These are phyloP conservation scores for Musa beccarii DNA, from an alignment of 176 grass and related monocot species.

Conservation along the genomic window DNA sequence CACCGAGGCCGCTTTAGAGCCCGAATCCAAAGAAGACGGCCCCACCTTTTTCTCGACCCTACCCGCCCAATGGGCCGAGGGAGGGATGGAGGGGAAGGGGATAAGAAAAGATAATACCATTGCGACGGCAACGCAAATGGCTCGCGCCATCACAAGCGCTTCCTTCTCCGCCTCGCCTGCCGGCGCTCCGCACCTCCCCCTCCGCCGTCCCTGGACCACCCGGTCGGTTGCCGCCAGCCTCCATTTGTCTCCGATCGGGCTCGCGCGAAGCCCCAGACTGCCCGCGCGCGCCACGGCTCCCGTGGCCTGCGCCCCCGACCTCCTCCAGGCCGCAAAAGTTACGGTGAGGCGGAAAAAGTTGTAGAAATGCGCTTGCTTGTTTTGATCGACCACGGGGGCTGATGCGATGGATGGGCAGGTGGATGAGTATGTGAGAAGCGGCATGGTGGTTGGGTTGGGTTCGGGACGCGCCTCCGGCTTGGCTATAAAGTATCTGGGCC, in stretches of 20 bases:
- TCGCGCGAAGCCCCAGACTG: neutral
- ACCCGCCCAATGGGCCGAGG: too few species aligned
- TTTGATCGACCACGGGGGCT: neutral
- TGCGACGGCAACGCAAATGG: neutral
- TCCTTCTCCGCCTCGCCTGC: neutral
- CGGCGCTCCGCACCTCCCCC: neutral
- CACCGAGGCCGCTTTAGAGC: too few species aligned
- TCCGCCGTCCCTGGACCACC: neutral
- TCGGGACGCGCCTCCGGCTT: constrained; percentile 65
- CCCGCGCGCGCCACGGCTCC: neutral
- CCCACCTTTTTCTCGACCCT: too few species aligned
- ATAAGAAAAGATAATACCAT: neutral
- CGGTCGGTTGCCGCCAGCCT: neutral
- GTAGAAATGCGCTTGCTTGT: neutral
- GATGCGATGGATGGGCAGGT: constrained; percentile 30
- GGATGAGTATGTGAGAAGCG: constrained; percentile 66
- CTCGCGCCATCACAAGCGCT: neutral
- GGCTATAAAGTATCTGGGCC: constrained; percentile 61
- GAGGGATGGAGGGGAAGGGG: too few species aligned
- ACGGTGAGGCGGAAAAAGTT: constrained; percentile 15
- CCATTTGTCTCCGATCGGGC: too few species aligned
- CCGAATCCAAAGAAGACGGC: too few species aligned
- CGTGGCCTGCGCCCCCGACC: constrained; percentile 30
- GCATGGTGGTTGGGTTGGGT: constrained; percentile 75
- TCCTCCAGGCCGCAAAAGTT: constrained; percentile 56